Base-by-base conservation (phyloP, 805 yeast genomes). In the Vanderwaltozyma tropicalis region DNA sequence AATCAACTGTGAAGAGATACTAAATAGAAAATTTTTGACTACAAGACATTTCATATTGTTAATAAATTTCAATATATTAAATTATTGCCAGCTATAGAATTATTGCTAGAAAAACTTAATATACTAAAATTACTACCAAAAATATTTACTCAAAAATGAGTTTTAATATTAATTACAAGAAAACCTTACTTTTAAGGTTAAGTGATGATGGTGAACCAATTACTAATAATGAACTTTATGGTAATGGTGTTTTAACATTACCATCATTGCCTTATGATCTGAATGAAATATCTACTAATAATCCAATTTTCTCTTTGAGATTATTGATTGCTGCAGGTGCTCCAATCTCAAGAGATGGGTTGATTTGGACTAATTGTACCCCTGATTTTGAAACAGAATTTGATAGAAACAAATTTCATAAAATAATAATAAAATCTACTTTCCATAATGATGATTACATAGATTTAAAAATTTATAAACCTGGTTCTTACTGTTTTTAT, bases 401-500 rank as follows among this genome's bases (percentile, higher is more conserved):
- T 49, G 67, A 72, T 13, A 69, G 96, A 44, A 55, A 67, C 31
- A 66, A 61, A 35, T 84, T 72, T 56, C 66, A 69, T 43, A 68
- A 74, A 31, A 66, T 67, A 39, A 55, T 68, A 30, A 68, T 80
- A 38, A 62, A 63, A 7, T 62, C 74, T n/a, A 66, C 77, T 1
- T 79, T 88, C 55, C 77, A 76, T 49, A 57, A 70, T 36, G 92
- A 87, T 54, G 66, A 73, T 35, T 57, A 64, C 26, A 61, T 88
- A 15, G 76, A 72, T 42, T 66, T 89, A 35, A 67, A 72, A 8
- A 73, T 89, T 38, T 74, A 59, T 51, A 59, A 53, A 6, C 87
- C 96, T 1, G 98, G 98, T 3, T 72, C 94, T 2, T 89, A 71
- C 59, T 71, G 81, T 41, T 88, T 76, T 59, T 83, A 78, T 52